Base-by-base conservation (phyloP, 805 yeast genomes). In the Nakazawaea pomicola region DNA sequence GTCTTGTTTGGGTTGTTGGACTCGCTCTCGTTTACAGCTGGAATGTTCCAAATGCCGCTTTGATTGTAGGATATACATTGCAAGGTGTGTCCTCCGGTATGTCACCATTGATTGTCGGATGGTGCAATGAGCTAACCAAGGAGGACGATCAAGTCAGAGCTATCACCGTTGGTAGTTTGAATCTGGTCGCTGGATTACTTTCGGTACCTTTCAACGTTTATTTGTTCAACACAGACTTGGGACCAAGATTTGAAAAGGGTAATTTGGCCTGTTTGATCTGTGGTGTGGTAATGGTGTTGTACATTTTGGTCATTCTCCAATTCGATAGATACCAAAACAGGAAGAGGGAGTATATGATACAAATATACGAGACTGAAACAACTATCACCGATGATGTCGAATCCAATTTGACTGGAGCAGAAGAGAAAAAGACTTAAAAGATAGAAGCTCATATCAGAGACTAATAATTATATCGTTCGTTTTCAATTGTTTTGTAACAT, bases 31-130 rank as follows among this genome's bases (percentile, higher is more conserved):
- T 79, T 48, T 78, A 80, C 5, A 70, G 68, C 33, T 79, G 85
- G 85, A 57, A 77, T 47, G 75, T 79, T 21, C 67, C 78, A 0
- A 64, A 64, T 31, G 44, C 63, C 12, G 77, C 83, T 12, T 77
- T 79, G 56, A 78, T 84, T 83, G 76, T 70, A 62, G 85, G 78
- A 0, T 79, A 74, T 55, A 64, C 76, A 51, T 64, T 73, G 36
- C 76, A 74, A 16, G 79, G 78, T 52, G 74, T 76, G 56, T 74
- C 79, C 11, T 78, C 82, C 70, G 74, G 83, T 14, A 74, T 74
- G 55, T 77, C 83, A 2, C 80, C 84, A 0, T 78, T 78, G 35
- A 58, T 77, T 37, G 74, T 78, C 64, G 69, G 80, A 1, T 70
- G 74, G 65, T 73, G 73, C 41, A 72, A 72, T 50, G 84, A 78